Evolutionary conservation across 345 rosid genomes (phyloP).

Genomic region (Euphorbia peplus): DNA sequence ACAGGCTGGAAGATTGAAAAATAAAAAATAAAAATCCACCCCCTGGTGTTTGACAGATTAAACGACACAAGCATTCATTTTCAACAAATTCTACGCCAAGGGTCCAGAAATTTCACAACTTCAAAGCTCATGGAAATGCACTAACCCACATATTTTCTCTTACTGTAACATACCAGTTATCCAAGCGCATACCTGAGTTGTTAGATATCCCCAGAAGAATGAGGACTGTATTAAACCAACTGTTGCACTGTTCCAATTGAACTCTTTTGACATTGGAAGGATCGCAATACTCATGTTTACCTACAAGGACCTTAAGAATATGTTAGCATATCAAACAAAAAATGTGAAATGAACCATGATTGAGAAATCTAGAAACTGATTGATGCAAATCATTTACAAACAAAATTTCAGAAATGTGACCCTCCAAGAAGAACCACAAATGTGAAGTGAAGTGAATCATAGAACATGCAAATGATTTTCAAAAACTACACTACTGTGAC

Average conservation of each 20-base stretch:
- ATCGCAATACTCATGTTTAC: conserved; percentile 99
- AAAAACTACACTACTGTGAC: background rate
- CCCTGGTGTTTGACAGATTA: background rate
- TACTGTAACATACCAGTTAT: background rate
- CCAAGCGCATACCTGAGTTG: conserved; percentile 69
- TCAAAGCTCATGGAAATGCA: conserved; percentile 4
- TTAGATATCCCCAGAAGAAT: conserved; percentile 98
- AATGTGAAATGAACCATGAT: conserved; percentile 5
- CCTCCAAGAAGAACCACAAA: background rate
- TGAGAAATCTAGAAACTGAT: conserved; percentile 2
- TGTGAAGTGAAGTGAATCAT: background rate
- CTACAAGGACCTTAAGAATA: conserved; percentile 36
- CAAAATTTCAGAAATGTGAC: background rate
- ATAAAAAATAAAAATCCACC: too few species aligned
- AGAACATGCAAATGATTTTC: background rate
- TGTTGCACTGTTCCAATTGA: conserved; percentile 90
- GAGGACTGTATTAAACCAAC: conserved; percentile 97
- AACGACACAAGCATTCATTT: background rate
- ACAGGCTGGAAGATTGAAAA: background rate
- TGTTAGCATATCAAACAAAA: conserved; percentile 13
- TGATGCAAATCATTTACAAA: background rate
- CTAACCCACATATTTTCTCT: conserved; percentile 4
- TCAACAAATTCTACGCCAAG: background rate
- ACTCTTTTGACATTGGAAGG: conserved; percentile 95
- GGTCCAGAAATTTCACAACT: background rate